These are phyloP conservation scores for Teunomyces pallodes DNA, from an alignment of 805 yeast genomes.

Conservation along the genomic window DNA sequence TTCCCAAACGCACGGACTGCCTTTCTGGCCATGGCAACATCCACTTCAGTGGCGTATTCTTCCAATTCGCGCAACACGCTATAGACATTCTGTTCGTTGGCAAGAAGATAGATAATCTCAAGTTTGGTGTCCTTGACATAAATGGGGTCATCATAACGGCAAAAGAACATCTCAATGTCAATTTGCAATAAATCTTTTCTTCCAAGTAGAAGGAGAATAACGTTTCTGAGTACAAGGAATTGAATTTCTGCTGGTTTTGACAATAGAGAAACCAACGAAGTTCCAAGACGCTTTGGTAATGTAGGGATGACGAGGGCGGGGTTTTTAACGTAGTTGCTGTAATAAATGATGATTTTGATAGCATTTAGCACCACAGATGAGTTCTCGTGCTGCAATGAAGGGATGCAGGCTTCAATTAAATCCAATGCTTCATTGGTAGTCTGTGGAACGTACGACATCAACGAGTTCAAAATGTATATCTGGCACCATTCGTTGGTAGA, in stretches of 20 bases:
- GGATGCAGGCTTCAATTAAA: conserved; percentile 62
- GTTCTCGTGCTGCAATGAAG: conserved; percentile 77
- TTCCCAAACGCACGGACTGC: conserved; percentile 90
- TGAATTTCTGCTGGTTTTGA: conserved; percentile 81
- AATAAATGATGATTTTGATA: conserved; percentile 66
- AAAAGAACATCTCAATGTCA: conserved; percentile 79
- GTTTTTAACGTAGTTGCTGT: conserved; percentile 64
- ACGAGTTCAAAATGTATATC: conserved; percentile 58
- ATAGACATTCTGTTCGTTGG: conserved; percentile 59
- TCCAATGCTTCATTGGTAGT: conserved; percentile 60
- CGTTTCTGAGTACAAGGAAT: conserved; percentile 77
- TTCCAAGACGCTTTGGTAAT: conserved; percentile 58
- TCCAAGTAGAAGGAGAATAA: conserved; percentile 68
- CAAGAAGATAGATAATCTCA: conserved; percentile 79
- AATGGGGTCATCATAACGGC: conserved; percentile 80
- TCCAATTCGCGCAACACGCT: conserved; percentile 70
- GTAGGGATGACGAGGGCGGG: conserved; percentile 55
- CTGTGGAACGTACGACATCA: conserved; percentile 71
- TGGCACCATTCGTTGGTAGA: conserved; percentile 70
- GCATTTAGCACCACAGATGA: conserved; percentile 79
- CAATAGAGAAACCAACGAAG: conserved; percentile 64
- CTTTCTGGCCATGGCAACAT: conserved; percentile 80
- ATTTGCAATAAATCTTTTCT: conserved; percentile 57
- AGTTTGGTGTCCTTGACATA: conserved; percentile 88
- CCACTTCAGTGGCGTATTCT: conserved; percentile 86